Evolutionary conservation across 441 rosid species (phyloP), one percentile per base, ranked within the genome.

Genomic region (Croton laevigatus): DNA sequence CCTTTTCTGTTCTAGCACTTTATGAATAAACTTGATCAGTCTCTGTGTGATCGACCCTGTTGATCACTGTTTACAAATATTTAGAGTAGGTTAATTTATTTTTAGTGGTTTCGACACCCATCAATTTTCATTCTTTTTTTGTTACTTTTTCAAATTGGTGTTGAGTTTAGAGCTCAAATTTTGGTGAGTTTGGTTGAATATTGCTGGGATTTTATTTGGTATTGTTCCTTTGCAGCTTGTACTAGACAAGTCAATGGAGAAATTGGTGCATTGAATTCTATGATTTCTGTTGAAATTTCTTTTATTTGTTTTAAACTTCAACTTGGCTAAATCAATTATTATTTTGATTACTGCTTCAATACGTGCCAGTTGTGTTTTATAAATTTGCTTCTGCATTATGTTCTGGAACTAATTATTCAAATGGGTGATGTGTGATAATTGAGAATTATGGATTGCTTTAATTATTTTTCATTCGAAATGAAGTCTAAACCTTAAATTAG

Each of bases 201-300:
- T n/a, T n/a, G n/a, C n/a, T n/a, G 38, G 54, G 19, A 59, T 34
- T 4, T 16, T 9, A 13, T n/a, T 46, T 7, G 20, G 5, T 3
- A 38, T 38, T 38, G 8, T 38, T 38, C 8, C 22, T 22, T 17
- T 53, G 55, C 19, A 32, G 12, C 51, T 2, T 36, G 36, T 20
- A 20, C 48, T 57, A 22, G 65, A 72, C 65, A 64, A 51, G 64
- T 46, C 48, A 22, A 36, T 49, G 36, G 58, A 72, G 45, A 17
- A 72, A 14, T 42, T 27, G 13, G 36, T 12, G 10, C 60, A 55
- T 20, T 23, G 14, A 14, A 13, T 48, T 65, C 13, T 13, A 34
- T 61, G 11, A 6, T 38, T 66, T 17, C 66, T 8, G n/a, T 16
- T 57, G 40, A 37, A 55, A 48, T 46, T 8, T 20, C 23, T 20